A percentile compares a stretch with the other conserved stretches of the same genome.
Conservation (phyloP, 2,329 filamentous ascomycete species). For the Penicillium sp. region DNA sequence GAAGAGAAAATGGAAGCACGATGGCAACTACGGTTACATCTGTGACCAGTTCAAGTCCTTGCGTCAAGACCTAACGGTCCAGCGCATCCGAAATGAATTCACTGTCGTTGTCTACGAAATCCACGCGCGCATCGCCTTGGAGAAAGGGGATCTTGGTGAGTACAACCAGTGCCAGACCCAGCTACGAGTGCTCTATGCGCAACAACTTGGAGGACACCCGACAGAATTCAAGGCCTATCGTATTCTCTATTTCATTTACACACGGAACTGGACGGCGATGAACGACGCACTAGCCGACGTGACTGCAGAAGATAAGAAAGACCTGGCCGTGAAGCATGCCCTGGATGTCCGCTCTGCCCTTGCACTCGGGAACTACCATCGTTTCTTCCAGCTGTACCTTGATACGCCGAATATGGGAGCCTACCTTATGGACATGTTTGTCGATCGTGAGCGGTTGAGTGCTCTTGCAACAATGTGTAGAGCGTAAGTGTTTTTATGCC, state of each 20-base stretch:
- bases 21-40: slow-evolving; percentile 94
- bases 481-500: slow-evolving; percentile 66
- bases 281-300: slow-evolving; percentile 98
- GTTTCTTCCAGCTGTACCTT: slow-evolving; percentile 94
- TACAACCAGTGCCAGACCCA: slow-evolving; percentile 99
- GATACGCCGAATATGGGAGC: slow-evolving; percentile 95
- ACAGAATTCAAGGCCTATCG: slow-evolving; percentile 99
- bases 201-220: slow-evolving; percentile 82
- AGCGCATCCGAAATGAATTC: slow-evolving; percentile 95
- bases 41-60: slow-evolving; percentile 99
- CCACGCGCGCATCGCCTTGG: slow-evolving; percentile 93
- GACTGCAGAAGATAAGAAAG: slow-evolving; percentile 93
- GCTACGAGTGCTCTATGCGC: slow-evolving; percentile 83
- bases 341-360: slow-evolving; percentile 86
- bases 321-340: slow-evolving; percentile 83
- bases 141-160: slow-evolving; percentile 99
- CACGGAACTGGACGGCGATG: slow-evolving; percentile 95
- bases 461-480: slow-evolving; percentile 90
- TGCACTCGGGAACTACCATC: slow-evolving; percentile 94
- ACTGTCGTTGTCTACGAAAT: slow-evolving; percentile 97
- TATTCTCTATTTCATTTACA: slow-evolving; percentile 99
- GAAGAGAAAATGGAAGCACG: slow-evolving; percentile 91
- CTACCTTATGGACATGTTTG: slow-evolving; percentile 99
- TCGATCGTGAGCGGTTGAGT: slow-evolving; percentile 85
- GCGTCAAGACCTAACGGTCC: slow-evolving; percentile 95